Conservation (phyloP, 2,329 filamentous ascomycete genomes). For the Epichloe gansuensis region DNA sequence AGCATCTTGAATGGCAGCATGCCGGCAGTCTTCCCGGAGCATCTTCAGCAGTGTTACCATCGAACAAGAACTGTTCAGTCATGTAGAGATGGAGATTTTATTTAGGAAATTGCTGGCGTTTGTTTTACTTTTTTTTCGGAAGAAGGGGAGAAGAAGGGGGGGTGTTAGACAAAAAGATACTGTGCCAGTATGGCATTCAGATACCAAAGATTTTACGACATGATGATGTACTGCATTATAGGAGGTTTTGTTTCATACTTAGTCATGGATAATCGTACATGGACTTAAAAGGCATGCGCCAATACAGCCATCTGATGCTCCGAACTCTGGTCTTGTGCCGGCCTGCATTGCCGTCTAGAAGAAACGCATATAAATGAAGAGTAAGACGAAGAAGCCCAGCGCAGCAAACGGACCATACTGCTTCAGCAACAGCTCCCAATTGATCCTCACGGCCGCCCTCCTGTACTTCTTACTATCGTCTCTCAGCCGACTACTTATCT, state of each 20-base stretch:
- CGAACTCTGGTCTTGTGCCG: neutral
- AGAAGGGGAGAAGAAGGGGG: no score
- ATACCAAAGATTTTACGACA: neutral
- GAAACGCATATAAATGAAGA: slow-evolving; percentile 90
- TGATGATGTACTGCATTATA: slow-evolving; percentile 2
- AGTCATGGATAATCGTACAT: slow-evolving; percentile 13
- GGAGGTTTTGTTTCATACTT: slow-evolving; percentile 4
- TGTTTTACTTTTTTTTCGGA: no score
- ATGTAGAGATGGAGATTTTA: slow-evolving; percentile 24
- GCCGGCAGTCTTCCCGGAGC: slow-evolving; percentile 27
- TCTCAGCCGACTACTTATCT: slow-evolving; percentile 73
- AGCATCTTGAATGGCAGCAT: slow-evolving; percentile 47
- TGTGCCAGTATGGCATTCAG: neutral
- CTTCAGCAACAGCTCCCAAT: slow-evolving; percentile 93
- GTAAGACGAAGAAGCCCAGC: slow-evolving; percentile 66
- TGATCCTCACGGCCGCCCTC: slow-evolving; percentile 85
- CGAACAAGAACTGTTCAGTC: slow-evolving; percentile 29
- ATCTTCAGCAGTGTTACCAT: slow-evolving; percentile 19
- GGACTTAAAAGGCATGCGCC: slow-evolving; percentile 1
- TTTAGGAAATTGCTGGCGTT: no score
- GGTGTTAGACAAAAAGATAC: no score
- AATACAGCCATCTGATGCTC: neutral
- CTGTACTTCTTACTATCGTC: slow-evolving; percentile 95
- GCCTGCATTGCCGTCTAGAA: slow-evolving; percentile 42
- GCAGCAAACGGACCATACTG: slow-evolving; percentile 90